phyloP scores from a whole-genome alignment of 768 basidiomycete genomes.

The Nidularia pulvinata region DNA sequence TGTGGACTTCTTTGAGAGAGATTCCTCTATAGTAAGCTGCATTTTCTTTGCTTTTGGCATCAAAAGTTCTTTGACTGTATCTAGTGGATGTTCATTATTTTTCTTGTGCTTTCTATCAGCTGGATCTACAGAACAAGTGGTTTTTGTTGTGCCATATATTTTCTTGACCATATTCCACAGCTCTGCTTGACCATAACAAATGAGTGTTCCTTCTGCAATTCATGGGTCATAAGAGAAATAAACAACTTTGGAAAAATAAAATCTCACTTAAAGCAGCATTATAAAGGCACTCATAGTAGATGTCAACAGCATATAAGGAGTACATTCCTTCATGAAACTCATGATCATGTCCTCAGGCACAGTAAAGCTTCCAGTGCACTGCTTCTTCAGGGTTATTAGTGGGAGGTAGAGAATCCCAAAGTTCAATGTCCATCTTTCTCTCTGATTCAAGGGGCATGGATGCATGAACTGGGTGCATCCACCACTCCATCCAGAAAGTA shows the following conservation, averaged over 20 bases:
- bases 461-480: constrained; percentile 20
- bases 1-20: no score
- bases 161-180: no score
- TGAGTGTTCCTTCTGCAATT: constrained; percentile 16
- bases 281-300: constrained; percentile 13
- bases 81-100: constrained; percentile 18
- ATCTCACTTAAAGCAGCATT: neutral
- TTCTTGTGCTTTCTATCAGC: constrained; percentile 8
- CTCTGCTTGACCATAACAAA: no score
- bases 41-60: neutral
- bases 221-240: constrained; percentile 6
- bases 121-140: constrained; percentile 4
- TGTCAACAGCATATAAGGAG: constrained; percentile 8
- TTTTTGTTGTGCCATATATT: constrained; percentile 11
- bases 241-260: no score
- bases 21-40: no score
- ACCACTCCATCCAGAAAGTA: constrained; percentile 30
- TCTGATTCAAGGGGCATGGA: constrained; percentile 19
- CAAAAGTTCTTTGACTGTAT: neutral
- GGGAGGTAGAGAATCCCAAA: constrained; percentile 5
- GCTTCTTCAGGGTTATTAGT: constrained; percentile 6
- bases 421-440: constrained; percentile 5
- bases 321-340: constrained; percentile 17
- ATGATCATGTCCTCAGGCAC: constrained; percentile 2
- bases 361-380: constrained; percentile 7